phyloP scores from a whole-genome alignment of 2,329 filamentous ascomycete genomes.

The Ceratocystis albifundus region DNA sequence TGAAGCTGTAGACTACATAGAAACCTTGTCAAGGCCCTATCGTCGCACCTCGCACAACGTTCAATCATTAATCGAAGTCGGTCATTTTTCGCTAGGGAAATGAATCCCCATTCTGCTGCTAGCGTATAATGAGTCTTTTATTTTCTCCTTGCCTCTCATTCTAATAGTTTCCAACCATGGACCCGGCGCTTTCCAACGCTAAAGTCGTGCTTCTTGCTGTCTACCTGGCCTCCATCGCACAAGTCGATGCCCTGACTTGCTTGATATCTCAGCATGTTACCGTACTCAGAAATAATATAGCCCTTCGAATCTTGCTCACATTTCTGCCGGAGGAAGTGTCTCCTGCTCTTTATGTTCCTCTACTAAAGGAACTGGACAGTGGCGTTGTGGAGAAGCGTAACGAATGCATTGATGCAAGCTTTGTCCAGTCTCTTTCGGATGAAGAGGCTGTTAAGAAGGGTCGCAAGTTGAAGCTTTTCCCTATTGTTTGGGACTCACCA shows the following conservation, averaged over 20 bases:
- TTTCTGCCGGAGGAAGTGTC: slow-evolving; percentile 62
- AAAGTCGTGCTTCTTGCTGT: slow-evolving; percentile 64
- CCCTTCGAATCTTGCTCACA: slow-evolving; percentile 63
- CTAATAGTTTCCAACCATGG: slow-evolving; percentile 29
- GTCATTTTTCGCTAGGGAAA: not conserved
- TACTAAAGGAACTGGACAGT: slow-evolving; percentile 47
- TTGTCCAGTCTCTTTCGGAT: slow-evolving; percentile 49
- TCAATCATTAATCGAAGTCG: not conserved
- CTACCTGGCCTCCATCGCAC: slow-evolving; percentile 53
- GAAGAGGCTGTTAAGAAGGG: slow-evolving; percentile 52
- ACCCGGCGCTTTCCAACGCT: slow-evolving; percentile 45
- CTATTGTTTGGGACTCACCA: slow-evolving; percentile 42
- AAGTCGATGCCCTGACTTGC: slow-evolving; percentile 50
- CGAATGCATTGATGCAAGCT: slow-evolving; percentile 41
- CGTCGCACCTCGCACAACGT: not conserved
- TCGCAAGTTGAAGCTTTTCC: slow-evolving; percentile 50
- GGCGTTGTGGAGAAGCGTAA: slow-evolving; percentile 34
- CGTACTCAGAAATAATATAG: slow-evolving; percentile 50
- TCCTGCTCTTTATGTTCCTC: slow-evolving; percentile 49
- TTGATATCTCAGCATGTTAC: slow-evolving; percentile 46
- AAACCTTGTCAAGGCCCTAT: not conserved
- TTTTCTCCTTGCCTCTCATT: not conserved
- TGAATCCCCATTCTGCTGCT: not conserved
- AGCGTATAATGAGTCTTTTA: not conserved
- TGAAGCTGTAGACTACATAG: not conserved